Evolutionary conservation across 2,329 filamentous ascomycete species (phyloP).

Genomic region (Colletotrichum abscissum): DNA sequence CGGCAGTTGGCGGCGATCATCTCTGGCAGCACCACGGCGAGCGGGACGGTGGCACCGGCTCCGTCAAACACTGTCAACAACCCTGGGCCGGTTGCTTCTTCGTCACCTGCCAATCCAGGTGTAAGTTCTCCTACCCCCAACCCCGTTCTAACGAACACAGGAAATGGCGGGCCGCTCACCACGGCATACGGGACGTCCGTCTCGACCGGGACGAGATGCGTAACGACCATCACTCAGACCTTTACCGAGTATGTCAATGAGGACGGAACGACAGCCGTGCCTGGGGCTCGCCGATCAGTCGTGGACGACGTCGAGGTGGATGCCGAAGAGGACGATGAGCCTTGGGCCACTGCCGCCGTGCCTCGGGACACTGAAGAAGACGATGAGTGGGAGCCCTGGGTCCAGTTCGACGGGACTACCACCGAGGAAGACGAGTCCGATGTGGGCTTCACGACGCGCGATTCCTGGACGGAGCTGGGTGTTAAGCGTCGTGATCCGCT

Average conservation of each 20-base stretch:
- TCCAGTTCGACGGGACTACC: not conserved
- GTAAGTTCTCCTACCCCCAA: constrained; percentile 25
- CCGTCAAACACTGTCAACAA: constrained; percentile 1
- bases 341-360: not conserved
- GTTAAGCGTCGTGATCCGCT: constrained; percentile 11
- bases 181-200: constrained; percentile 29
- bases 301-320: not conserved
- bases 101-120: not conserved
- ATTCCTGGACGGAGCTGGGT: constrained; percentile 10
- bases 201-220: constrained; percentile 27
- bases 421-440: not conserved
- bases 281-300: not conserved
- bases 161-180: not conserved
- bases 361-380: not conserved
- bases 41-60: not conserved
- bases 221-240: constrained; percentile 34
- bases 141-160: constrained; percentile 28
- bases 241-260: constrained; percentile 33
- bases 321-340: not conserved
- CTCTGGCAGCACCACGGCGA: constrained; percentile 7
- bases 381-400: constrained; percentile 9
- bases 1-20: constrained; percentile 21
- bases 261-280: constrained; percentile 21
- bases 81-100: constrained; percentile 1
- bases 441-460: constrained; percentile 2